Evolutionary conservation across 176 grass and related monocot genomes (phyloP).

Genomic region (Avena insularis): DNA sequence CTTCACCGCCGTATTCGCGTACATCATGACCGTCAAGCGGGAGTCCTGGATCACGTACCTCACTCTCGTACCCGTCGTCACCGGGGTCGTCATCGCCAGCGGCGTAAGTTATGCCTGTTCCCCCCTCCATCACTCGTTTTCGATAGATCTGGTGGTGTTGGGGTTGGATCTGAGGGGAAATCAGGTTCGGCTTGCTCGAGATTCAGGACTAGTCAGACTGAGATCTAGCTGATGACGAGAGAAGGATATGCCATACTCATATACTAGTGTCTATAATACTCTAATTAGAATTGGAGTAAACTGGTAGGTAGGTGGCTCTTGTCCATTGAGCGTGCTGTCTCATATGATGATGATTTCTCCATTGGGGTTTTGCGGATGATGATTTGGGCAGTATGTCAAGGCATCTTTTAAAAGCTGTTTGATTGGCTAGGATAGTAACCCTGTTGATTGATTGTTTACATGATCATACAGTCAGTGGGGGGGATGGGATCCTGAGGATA

Average conservation of each 20-base stretch:
- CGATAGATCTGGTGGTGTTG: conserved; percentile 51
- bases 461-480: background rate
- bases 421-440: conserved; percentile 7
- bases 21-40: conserved; percentile 71
- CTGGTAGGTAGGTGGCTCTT: background rate
- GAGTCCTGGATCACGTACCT: conserved; percentile 80
- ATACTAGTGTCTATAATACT: too few species aligned
- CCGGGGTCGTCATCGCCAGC: conserved; percentile 82
- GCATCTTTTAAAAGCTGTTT: background rate
- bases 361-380: conserved; percentile 12
- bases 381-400: background rate
- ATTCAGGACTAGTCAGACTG: background rate
- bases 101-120: conserved; percentile 59
- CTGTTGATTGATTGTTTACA: background rate
- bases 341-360: background rate
- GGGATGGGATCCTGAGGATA: background rate
- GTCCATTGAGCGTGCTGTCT: conserved; percentile 2
- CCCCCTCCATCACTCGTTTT: conserved; percentile 2
- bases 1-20: conserved; percentile 81
- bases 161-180: conserved; percentile 49
- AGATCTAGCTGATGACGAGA: conserved; percentile 28
- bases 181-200: background rate
- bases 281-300: background rate
- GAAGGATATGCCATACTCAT: too few species aligned
- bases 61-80: conserved; percentile 78